Base-by-base conservation (phyloP, 305 asterid genomes). In the Fraxinus latifolia region DNA sequence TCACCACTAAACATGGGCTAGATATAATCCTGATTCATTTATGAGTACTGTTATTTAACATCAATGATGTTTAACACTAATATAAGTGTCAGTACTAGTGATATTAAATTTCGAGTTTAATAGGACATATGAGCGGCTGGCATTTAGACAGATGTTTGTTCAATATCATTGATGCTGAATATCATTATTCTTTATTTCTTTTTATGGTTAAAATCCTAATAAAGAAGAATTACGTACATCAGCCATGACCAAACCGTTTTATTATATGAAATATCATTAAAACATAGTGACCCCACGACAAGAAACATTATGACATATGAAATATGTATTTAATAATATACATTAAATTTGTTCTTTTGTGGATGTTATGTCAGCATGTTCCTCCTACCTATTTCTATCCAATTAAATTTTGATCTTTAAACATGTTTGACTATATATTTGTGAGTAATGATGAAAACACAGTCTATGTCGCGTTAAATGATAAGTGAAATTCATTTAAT, bases 291-390 rank as follows among this genome's bases (percentile, higher is more conserved):
- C 70, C 83, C 79, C 42, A 50, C 78, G 14, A 23, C 50, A 50
- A 55, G 8, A 62, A 39, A 53, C 80, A 36, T 73, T 36, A 42
- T 68, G 75, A 72, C 73, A 82, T n/a, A 34, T 7, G 58, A 67
- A 55, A 65, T 78, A 70, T 73, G 58, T 12, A 68, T 68, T 68
- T 29, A 67, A 65, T 5, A 82, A 12, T 21, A 12, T 60, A 60
- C 83, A 82, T 58, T 79, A 77, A 85, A 82, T 85, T 19, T 81
- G 44, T 81, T 82, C 80, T 71, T 78, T 21, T 65, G 83, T 62
- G 86, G 33, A 33, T 73, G 81, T 77, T 81, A 65, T 87, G 88
- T 85, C 90, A 86, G 87, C 80, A 86, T 85, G 86, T 83, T 83
- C 76, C 72, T 77, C 7, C 50, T 37, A 27, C 7, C 50, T 50